These are phyloP conservation scores for Xylaria sp. DNA, from an alignment of 2,329 filamentous ascomycete genomes.

Conservation along the genomic window DNA sequence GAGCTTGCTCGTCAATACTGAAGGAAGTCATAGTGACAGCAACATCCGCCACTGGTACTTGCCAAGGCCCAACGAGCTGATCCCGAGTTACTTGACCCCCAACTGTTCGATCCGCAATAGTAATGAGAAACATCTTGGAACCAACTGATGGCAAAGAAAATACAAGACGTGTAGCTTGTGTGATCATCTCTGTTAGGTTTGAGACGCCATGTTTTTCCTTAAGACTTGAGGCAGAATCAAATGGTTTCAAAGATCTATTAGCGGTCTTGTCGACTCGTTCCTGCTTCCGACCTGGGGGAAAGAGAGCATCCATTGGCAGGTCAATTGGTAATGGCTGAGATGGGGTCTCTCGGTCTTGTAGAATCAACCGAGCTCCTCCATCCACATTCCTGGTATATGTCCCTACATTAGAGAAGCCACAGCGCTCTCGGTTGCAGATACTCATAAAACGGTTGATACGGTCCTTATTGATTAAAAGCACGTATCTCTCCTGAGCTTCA, in stretches of 20 bases:
- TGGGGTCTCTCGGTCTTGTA: slow-evolving; percentile 55
- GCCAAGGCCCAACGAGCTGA: slow-evolving; percentile 97
- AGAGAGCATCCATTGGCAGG: slow-evolving; percentile 47
- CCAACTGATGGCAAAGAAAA: slow-evolving; percentile 88
- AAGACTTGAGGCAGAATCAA: slow-evolving; percentile 75
- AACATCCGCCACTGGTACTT: slow-evolving; percentile 91
- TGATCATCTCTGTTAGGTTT: slow-evolving; percentile 65
- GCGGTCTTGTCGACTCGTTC: slow-evolving; percentile 44
- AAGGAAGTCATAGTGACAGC: slow-evolving; percentile 90
- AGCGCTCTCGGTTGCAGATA: slow-evolving; percentile 81
- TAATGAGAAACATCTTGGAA: slow-evolving; percentile 98
- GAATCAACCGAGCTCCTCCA: slow-evolving; percentile 76
- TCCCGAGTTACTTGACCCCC: slow-evolving; percentile 89
- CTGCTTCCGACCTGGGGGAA: slow-evolving; percentile 46
- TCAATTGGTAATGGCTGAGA: slow-evolving; percentile 46
- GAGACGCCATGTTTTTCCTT: slow-evolving; percentile 69
- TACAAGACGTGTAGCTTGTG: slow-evolving; percentile 80
- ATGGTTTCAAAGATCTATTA: slow-evolving; percentile 52
- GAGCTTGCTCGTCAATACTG: slow-evolving; percentile 70
- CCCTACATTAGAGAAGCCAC: slow-evolving; percentile 92
- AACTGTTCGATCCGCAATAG: slow-evolving; percentile 92
- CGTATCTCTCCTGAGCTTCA: slow-evolving; percentile 96
- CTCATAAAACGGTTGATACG: slow-evolving; percentile 79
- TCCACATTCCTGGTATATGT: slow-evolving; percentile 71
- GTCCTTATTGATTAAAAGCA: slow-evolving; percentile 85